These are phyloP conservation scores for Thermothielavioides terrestris DNA, from an alignment of 495 filamentous ascomycete genomes.

Conservation along the genomic window DNA sequence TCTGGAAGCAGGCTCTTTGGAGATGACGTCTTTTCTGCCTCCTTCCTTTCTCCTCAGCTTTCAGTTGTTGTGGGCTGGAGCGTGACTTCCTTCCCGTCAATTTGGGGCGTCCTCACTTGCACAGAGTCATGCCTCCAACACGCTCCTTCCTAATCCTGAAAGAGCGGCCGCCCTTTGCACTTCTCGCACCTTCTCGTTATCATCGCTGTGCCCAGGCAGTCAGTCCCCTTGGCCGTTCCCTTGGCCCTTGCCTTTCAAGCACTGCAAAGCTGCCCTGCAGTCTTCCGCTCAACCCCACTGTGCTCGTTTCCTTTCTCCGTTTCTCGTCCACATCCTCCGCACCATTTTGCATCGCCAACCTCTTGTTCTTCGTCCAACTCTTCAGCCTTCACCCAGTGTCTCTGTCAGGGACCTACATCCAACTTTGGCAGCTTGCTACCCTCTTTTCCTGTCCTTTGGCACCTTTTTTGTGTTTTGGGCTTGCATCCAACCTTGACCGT, in stretches of 20 bases:
- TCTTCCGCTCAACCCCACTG: background rate
- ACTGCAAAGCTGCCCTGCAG: background rate
- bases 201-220: no score
- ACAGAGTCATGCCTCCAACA: no score
- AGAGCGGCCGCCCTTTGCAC: no score
- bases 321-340: background rate
- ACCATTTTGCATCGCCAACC: constrained; percentile 13
- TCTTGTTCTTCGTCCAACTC: constrained; percentile 3
- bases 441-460: background rate
- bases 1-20: no score
- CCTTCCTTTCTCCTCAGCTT: no score
- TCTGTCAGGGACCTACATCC: background rate
- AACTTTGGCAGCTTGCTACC: background rate
- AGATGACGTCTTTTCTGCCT: no score
- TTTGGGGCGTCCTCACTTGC: no score
- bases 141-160: no score
- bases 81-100: no score
- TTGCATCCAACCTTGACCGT: background rate
- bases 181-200: no score
- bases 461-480: background rate
- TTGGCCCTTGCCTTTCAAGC: background rate
- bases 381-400: constrained; percentile 13
- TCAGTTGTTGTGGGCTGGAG: no score
- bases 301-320: background rate
- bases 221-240: no score